Evolutionary conservation across 257 asterid species (phyloP).

Genomic region (Solanum megistacrolobum): DNA sequence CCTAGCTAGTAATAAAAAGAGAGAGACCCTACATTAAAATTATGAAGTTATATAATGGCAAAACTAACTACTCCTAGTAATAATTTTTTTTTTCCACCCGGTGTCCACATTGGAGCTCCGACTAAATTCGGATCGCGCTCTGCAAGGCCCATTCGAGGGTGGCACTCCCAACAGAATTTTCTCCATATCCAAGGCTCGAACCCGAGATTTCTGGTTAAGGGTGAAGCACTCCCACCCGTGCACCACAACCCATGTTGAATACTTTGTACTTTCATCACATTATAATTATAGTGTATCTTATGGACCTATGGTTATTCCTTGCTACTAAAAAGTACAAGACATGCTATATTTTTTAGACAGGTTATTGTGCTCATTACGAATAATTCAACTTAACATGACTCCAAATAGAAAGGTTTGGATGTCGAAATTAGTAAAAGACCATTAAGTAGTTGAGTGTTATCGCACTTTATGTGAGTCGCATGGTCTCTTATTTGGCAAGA

Average conservation of each 20-base stretch:
- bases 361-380: neutral
- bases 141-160: no score
- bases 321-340: neutral
- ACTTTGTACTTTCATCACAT: neutral
- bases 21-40: neutral
- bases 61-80: neutral
- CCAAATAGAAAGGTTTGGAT: neutral
- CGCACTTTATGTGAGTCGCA: neutral
- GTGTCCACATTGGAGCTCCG: accelerated
- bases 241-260: neutral
- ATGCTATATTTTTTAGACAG: neutral
- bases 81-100: accelerated
- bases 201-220: no score
- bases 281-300: neutral
- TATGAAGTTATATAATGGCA: neutral
- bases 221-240: neutral
- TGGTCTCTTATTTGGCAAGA: neutral
- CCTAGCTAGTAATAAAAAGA: neutral
- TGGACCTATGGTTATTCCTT: neutral
- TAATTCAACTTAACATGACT: neutral
- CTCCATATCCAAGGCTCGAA: no score
- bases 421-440: neutral
- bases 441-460: neutral
- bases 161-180: neutral
- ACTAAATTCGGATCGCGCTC: accelerated